These are phyloP conservation scores for Teratosphaeria epicoccoides DNA, from an alignment of 2,329 filamentous ascomycete species.

Conservation along the genomic window DNA sequence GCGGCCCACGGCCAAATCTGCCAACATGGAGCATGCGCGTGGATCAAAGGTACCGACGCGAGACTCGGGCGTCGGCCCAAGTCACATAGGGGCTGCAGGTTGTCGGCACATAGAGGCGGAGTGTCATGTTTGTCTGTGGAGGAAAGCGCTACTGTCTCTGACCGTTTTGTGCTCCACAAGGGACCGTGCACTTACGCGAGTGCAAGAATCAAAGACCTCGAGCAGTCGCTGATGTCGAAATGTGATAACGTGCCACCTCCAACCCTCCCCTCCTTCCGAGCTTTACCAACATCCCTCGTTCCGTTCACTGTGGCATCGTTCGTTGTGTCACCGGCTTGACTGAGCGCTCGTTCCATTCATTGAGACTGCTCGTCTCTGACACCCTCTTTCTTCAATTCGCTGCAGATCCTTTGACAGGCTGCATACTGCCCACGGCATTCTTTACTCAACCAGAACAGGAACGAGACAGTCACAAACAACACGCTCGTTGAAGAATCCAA, in stretches of 20 bases:
- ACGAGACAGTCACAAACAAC: not conserved
- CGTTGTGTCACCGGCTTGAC: not conserved
- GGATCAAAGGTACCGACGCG: no score
- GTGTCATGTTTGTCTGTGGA: not conserved
- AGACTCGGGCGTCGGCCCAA: no score
- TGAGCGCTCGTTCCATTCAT: not conserved
- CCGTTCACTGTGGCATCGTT: not conserved
- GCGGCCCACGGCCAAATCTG: not conserved
- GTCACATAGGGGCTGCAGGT: not conserved
- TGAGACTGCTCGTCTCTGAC: not conserved
- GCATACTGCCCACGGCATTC: not conserved
- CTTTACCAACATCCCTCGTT: not conserved
- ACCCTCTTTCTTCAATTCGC: constrained; percentile 2
- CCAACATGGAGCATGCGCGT: no score
- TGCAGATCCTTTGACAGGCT: constrained; percentile 6
- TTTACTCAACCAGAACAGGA: not conserved
- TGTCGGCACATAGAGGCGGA: not conserved
- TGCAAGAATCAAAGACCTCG: not conserved
- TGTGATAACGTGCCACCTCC: not conserved
- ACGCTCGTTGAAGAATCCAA: constrained; percentile 5
- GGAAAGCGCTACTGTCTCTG: not conserved
- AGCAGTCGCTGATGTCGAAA: not conserved
- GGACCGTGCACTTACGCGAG: not conserved
- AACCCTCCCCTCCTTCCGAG: not conserved
- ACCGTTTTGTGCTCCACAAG: not conserved